Conservation (phyloP, 1,284 basidiomycete species). For the Rhodotorula sp. region DNA sequence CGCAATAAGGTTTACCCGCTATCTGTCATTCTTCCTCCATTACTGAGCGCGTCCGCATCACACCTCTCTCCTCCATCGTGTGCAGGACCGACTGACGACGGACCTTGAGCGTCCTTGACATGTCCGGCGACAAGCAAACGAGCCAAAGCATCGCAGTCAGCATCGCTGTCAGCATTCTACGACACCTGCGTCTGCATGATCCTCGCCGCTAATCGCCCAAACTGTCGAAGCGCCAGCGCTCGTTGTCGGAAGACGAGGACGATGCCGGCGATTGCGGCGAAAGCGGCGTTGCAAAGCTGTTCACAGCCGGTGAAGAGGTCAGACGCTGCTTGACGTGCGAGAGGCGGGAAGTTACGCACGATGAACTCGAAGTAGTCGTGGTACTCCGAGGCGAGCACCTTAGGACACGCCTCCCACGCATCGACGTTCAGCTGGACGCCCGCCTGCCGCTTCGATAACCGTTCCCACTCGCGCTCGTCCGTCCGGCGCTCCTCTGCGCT, state of each 20-base stretch:
- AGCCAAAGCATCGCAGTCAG: too few species aligned
- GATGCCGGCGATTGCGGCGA: constrained; percentile 16
- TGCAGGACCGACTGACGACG: too few species aligned
- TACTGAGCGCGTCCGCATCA: too few species aligned
- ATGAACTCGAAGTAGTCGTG: constrained; percentile 37
- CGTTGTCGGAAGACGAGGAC: constrained; percentile 31
- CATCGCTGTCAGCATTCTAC: too few species aligned
- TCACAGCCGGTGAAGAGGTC: background rate
- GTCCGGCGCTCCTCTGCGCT: background rate
- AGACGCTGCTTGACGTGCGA: background rate
- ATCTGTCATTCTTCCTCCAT: too few species aligned
- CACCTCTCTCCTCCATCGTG: too few species aligned
- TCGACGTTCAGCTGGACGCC: constrained; percentile 9
- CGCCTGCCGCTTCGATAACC: background rate
- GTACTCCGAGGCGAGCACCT: constrained; percentile 26
- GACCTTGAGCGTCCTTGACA: too few species aligned
- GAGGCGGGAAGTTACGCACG: constrained; percentile 7
- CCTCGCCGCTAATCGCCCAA: constrained; percentile 28
- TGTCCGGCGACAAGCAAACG: too few species aligned
- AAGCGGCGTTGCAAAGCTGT: constrained; percentile 37
- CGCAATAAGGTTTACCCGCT: too few species aligned
- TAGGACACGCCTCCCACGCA: constrained; percentile 34
- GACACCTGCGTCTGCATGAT: constrained; percentile 34
- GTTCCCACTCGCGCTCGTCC: background rate
- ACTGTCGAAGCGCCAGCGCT: constrained; percentile 30